Base-by-base conservation (phyloP, 805 yeast genomes). In the Candida adriatica region DNA sequence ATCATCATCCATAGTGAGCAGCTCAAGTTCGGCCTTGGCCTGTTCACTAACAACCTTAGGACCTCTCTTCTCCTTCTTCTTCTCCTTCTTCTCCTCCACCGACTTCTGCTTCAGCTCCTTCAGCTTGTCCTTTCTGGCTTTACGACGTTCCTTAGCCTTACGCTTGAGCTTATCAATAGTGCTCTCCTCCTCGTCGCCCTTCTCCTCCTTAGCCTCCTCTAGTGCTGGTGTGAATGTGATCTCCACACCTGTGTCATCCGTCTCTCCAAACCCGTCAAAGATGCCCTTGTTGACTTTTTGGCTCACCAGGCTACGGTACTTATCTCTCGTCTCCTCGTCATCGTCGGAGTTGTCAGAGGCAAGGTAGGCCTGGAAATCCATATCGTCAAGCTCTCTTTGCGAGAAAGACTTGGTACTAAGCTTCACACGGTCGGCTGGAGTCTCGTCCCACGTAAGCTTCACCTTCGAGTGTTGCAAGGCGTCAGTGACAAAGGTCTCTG, bases 391-490 rank as follows among this genome's bases (percentile, higher is more conserved):
- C 54, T 92, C 97, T 53, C 82, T 78, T 53, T 83, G 92, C 29
- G 86, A 75, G 55, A 92, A 90, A 6, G 87, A 85, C 45, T 80
- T 78, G 11, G 81, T 70, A 2, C 96, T 72, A 33, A 88, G 56
- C 37, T 80, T 75, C 13, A 75, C 56, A 50, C 98, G 73, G 49
- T 87, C 96, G 36, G 77, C 79, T 6, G 98, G 97, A 0, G 97
- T 94, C 61, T 90, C 97, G 58, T 92, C 98, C 98, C 98, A 92
- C 1, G 97, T 88, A 44, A 92, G 67, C 56, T 85, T 88, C 30
- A 92, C 98, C 50, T 88, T 92, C 11, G 97, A 88, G 53, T 87
- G 95, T 55, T 92, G 96, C 38, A 92, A 66, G 0, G 98, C 98
- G 59, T 85, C 96, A 4, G 98, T 92, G 18, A 84, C 83, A 56